Conservation (phyloP, 2,329 filamentous ascomycete genomes). For the Diaporthe velutina region DNA sequence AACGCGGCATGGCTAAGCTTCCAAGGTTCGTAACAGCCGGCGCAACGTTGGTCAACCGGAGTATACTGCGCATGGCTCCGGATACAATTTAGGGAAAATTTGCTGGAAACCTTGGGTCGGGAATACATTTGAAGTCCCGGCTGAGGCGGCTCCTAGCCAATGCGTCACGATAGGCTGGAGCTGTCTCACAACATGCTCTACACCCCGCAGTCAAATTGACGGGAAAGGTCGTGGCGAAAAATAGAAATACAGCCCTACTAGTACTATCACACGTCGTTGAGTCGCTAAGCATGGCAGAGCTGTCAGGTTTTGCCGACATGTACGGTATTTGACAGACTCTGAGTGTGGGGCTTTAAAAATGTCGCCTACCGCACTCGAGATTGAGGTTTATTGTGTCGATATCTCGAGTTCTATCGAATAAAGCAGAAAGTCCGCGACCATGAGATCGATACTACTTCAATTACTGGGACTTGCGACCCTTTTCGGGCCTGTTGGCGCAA, state of each 20-base stretch:
- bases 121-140: neutral
- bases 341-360: neutral
- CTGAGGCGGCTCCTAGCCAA: neutral
- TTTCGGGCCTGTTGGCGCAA: neutral
- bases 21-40: neutral
- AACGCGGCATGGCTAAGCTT: no score
- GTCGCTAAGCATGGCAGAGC: neutral
- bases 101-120: neutral
- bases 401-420: neutral
- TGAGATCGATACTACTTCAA: neutral
- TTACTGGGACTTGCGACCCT: neutral
- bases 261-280: neutral
- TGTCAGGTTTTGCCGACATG: neutral
- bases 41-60: neutral
- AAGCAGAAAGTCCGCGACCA: neutral
- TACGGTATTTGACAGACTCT: neutral
- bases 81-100: neutral
- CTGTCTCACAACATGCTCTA: neutral
- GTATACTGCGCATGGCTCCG: neutral
- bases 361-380: neutral
- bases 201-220: neutral
- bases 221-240: neutral
- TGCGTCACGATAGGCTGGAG: neutral
- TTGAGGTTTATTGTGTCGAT: neutral
- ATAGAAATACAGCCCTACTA: neutral